Evolutionary conservation across 2,329 filamentous ascomycete genomes (phyloP).

Genomic region (Penicillium sp.): DNA sequence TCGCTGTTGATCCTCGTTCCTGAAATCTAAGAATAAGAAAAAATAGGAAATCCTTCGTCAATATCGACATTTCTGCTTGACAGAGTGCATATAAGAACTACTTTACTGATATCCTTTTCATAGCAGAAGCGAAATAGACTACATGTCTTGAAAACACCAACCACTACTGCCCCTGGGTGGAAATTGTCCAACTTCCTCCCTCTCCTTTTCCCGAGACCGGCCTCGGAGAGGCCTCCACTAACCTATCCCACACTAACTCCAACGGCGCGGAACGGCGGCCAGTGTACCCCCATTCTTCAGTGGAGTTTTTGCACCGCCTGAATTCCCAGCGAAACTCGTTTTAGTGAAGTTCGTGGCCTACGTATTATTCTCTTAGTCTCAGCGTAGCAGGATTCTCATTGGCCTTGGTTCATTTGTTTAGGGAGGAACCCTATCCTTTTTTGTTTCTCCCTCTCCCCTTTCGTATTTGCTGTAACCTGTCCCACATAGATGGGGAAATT

Average conservation of each 20-base stretch:
- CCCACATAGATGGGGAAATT: conserved; percentile 3
- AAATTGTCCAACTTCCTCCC: conserved; percentile 15
- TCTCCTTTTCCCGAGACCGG: conserved; percentile 12
- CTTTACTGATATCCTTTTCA: neutral
- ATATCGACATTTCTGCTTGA: neutral
- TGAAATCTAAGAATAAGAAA: neutral
- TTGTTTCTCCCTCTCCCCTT: conserved; percentile 18
- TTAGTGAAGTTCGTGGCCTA: conserved; percentile 30
- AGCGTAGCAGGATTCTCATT: conserved; percentile 22
- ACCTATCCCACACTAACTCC: conserved; percentile 12
- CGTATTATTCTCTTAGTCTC: conserved; percentile 17
- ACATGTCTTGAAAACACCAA: neutral
- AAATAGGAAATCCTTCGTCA: neutral
- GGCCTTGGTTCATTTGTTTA: conserved; percentile 12
- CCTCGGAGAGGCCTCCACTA: conserved; percentile 16
- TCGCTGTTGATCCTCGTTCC: conserved; percentile 7
- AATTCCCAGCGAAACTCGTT: conserved; percentile 21
- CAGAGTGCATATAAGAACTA: neutral
- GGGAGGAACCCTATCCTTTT: neutral
- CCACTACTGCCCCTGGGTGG: neutral
- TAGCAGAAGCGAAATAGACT: neutral
- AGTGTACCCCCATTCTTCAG: conserved; percentile 17
- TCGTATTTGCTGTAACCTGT: neutral
- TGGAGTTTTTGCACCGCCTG: conserved; percentile 15
- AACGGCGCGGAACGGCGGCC: conserved; percentile 30